Evolutionary conservation across 305 asterid genomes (phyloP), one percentile per base, ranked within the genome.

Genomic region (Solanum chacoense): DNA sequence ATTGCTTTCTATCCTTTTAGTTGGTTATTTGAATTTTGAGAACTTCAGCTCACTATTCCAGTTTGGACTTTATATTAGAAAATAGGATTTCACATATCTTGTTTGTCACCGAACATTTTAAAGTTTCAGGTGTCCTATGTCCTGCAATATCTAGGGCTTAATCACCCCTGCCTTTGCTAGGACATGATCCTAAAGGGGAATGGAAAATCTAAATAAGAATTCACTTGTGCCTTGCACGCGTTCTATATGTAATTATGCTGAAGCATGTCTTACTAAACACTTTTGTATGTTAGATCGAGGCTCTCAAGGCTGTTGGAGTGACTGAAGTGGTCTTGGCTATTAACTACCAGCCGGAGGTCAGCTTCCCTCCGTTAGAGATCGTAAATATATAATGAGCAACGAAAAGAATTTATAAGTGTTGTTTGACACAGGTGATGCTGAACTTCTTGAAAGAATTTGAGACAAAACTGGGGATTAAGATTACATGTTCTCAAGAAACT

Each of bases 291-390:
- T 95, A 96, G 99, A 96, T 97, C 50, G 98, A 97, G 88, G 99
- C 98, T 87, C 94, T 97, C 85, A 95, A 96, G 89, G 97, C 97
- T 88, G 90, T 94, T 90, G 99, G 99, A 90, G 99, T 97, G 91
- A 94, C 96, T 88, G 98, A 97, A 93, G 99, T 97, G 80, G 96
- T 97, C 81, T 94, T 97, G 90, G 99, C 99, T 73, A 96, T 97
- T 92, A 97, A 96, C 90, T 97, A 97, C 91, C 98, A 97, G 93
- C 99, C 98, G 3, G 98, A 96, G 98, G 99, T 97, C 89, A 85
- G 77, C 34, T 35, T 28, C 14, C 1, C 40, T 59, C 88, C 78
- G n/a, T 67, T 72, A 85, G 65, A 85, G 5, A 85, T 63, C 13
- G 29, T 63, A 67, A 36, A 38, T 37, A 22, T 16, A n/a, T 89